Evolutionary conservation across 495 filamentous ascomycete species (phyloP).

Genomic region (Glutinoglossum americanum): DNA sequence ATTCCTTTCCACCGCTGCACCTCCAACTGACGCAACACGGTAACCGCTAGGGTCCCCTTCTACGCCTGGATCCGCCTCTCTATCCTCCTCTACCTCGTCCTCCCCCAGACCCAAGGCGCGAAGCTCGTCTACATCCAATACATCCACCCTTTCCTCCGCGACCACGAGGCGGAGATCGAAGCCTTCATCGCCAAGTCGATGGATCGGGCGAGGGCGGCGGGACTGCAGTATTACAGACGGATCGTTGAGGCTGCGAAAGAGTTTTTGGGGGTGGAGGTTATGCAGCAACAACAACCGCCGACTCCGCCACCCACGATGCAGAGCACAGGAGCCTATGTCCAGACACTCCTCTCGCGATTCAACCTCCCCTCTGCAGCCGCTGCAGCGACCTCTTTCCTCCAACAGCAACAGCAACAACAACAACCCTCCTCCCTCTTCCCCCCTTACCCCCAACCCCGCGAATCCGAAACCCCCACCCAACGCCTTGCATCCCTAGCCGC

Average conservation of each 20-base stretch:
- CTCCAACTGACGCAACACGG: not conserved
- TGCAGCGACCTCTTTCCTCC: constrained; percentile 12
- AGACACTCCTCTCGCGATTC: constrained; percentile 66
- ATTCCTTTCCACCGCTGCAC: constrained; percentile 1
- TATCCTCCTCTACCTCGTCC: constrained; percentile 84
- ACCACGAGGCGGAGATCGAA: constrained; percentile 81
- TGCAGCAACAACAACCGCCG: constrained; percentile 15
- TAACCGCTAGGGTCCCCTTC: constrained; percentile 51
- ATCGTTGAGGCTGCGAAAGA: constrained; percentile 54
- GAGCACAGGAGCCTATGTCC: constrained; percentile 40
- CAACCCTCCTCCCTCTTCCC: constrained; percentile 32
- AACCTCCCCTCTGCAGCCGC: constrained; percentile 44
- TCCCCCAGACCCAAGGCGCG: constrained; percentile 89
- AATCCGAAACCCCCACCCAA: constrained; percentile 25
- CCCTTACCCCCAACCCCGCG: constrained; percentile 12
- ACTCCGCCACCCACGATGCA: constrained; percentile 25
- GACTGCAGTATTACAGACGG: constrained; percentile 61
- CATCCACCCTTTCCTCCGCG: constrained; percentile 67
- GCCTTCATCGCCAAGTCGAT: constrained; percentile 65
- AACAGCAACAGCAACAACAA: constrained; percentile 7
- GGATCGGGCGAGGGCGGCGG: constrained; percentile 56
- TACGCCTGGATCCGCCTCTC: constrained; percentile 79
- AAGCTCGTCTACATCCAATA: constrained; percentile 63
- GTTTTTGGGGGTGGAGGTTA: constrained; percentile 37
- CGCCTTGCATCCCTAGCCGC: constrained; percentile 46